phyloP scores from a whole-genome alignment of 1,139 yeast species.

The Hyphopichia buzzinii region DNA sequence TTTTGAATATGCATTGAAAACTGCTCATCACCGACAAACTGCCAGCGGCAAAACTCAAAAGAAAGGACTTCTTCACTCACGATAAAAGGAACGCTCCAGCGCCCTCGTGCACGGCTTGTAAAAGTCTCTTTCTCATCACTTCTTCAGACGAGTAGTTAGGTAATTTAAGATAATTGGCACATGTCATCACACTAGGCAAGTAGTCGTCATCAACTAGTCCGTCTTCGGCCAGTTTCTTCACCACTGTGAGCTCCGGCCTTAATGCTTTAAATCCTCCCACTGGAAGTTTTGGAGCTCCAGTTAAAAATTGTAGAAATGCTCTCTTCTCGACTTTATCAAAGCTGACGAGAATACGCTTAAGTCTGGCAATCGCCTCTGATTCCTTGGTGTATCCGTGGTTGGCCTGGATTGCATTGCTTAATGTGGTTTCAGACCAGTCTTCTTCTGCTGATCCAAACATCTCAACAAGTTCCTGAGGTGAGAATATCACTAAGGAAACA shows the following conservation, averaged over 20 bases:
- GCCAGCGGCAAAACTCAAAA: too few species aligned
- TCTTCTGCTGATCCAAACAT: conserved; percentile 70
- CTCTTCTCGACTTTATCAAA: conserved; percentile 60
- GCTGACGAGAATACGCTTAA: conserved; percentile 58
- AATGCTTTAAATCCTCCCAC: conserved; percentile 89
- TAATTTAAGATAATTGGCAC: conserved; percentile 89
- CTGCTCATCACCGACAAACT: too few species aligned
- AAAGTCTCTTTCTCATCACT: conserved; percentile 55
- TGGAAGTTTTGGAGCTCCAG: conserved; percentile 92
- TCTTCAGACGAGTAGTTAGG: conserved; percentile 73
- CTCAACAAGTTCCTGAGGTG: conserved; percentile 68
- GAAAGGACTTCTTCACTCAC: too few species aligned
- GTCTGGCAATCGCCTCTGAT: conserved; percentile 58
- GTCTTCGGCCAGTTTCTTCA: conserved; percentile 72
- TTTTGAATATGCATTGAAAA: too few species aligned
- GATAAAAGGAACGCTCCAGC: conserved; percentile 86
- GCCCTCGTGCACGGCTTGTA: conserved; percentile 82
- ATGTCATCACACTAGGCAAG: conserved; percentile 96
- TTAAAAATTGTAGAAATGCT: conserved; percentile 77
- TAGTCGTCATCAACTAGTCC: conserved; percentile 72
- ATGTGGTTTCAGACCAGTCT: conserved; percentile 77
- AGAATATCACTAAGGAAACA: conserved; percentile 65
- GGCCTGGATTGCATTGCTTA: conserved; percentile 65
- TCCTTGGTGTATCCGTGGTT: conserved; percentile 88
- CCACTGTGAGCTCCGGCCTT: conserved; percentile 84